Evolutionary conservation across 2,329 filamentous ascomycete genomes (phyloP).

Genomic region (Colletotrichum phormii): DNA sequence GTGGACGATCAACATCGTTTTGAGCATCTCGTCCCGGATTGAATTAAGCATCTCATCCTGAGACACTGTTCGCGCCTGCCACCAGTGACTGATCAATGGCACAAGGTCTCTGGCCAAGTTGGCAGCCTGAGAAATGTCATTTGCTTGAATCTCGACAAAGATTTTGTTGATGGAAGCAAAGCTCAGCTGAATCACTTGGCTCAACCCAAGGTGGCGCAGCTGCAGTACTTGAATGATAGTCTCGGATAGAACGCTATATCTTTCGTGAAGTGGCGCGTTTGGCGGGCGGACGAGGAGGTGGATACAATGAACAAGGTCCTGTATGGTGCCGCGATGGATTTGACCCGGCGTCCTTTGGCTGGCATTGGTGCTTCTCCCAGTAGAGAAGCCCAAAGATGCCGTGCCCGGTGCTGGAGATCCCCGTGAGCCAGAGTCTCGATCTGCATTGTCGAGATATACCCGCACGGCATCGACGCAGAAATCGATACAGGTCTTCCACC

Average conservation of each 20-base stretch:
- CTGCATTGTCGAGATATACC: conserved; percentile 57
- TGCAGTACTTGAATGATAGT: conserved; percentile 71
- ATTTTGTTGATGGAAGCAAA: conserved; percentile 82
- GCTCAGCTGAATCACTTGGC: conserved; percentile 75
- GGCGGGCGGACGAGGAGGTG: conserved; percentile 71
- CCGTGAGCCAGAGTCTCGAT: conserved; percentile 51
- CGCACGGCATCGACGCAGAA: conserved; percentile 78
- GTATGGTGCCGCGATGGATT: conserved; percentile 36
- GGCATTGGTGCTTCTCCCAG: conserved; percentile 40
- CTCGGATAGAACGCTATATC: conserved; percentile 66
- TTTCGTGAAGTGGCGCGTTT: conserved; percentile 73
- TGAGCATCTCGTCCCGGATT: conserved; percentile 82
- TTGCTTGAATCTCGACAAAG: conserved; percentile 73
- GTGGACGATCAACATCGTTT: conserved; percentile 74
- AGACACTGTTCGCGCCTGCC: conserved; percentile 76
- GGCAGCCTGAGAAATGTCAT: conserved; percentile 74
- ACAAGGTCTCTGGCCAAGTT: conserved; percentile 71
- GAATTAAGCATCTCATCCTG: conserved; percentile 70
- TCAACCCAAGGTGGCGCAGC: conserved; percentile 66
- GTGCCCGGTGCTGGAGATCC: conserved; percentile 60
- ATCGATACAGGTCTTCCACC: conserved; percentile 76
- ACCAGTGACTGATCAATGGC: conserved; percentile 79
- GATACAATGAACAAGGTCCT: conserved; percentile 74
- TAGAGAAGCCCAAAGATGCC: conserved; percentile 45
- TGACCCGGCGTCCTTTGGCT: conserved; percentile 40